These are phyloP conservation scores for Dioszegia aurantiaca DNA, from an alignment of 768 basidiomycete genomes.

Conservation along the genomic window DNA sequence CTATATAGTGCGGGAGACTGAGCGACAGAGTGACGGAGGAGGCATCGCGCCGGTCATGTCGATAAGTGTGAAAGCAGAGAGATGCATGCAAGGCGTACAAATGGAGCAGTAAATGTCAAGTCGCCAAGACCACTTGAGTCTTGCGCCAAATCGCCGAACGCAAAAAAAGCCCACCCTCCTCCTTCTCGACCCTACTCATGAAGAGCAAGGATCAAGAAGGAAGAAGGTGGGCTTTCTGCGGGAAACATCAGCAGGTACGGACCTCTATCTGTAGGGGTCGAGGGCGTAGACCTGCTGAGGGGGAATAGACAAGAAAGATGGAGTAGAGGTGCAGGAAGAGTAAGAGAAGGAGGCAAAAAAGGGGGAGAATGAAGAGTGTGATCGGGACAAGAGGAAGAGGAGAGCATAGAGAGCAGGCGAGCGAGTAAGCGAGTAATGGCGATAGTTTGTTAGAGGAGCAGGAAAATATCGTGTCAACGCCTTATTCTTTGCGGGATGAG, in stretches of 20 bases:
- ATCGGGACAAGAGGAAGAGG: neutral
- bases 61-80: neutral
- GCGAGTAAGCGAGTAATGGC: neutral
- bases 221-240: neutral
- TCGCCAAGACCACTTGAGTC: neutral
- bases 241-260: too few species aligned
- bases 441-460: neutral
- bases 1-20: too few species aligned
- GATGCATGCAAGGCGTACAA: neutral
- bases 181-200: neutral
- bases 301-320: too few species aligned
- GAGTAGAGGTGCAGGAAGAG: neutral
- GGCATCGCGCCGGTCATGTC: too few species aligned
- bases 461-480: conserved; percentile 11
- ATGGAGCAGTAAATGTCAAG: neutral
- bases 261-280: too few species aligned
- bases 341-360: neutral
- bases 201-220: conserved; percentile 5
- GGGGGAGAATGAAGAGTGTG: neutral
- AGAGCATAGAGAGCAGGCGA: neutral
- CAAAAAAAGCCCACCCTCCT: conserved; percentile 19
- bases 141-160: conserved; percentile 4
- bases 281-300: too few species aligned
- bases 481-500: neutral
- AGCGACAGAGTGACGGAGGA: too few species aligned